Evolutionary conservation across 495 filamentous ascomycete species (phyloP).

Genomic region (Podospora conica): DNA sequence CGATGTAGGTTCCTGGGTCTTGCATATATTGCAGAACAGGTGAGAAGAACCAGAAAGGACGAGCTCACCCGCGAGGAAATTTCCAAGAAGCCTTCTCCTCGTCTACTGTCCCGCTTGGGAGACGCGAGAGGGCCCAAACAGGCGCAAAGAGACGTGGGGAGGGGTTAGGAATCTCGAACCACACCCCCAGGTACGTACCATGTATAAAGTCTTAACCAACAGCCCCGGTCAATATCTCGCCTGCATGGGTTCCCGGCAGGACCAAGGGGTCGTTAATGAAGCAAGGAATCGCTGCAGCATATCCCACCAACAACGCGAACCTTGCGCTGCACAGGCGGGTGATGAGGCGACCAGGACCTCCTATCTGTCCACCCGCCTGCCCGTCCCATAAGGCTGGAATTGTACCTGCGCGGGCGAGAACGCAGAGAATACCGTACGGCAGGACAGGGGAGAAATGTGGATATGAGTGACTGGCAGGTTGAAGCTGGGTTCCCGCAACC

Average conservation of each 20-base stretch:
- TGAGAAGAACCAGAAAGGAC: background rate
- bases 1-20: background rate
- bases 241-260: constrained; percentile 20
- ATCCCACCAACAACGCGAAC: background rate
- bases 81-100: background rate
- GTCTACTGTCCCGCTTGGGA: background rate
- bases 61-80: background rate
- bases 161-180: background rate
- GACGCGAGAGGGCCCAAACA: background rate
- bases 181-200: too few species aligned
- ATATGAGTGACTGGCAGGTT: background rate
- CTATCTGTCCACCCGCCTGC: constrained; percentile 5
- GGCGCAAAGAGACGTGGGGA: background rate
- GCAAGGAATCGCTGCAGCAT: constrained; percentile 10
- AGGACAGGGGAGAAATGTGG: background rate
- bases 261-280: constrained; percentile 1
- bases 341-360: constrained; percentile 2
- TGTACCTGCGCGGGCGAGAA: background rate
- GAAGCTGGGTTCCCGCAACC: background rate
- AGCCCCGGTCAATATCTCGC: constrained; percentile 13
- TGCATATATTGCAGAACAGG: background rate
- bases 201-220: constrained; percentile 9
- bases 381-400: constrained; percentile 22
- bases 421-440: background rate
- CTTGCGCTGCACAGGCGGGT: constrained; percentile 11